Conservation (phyloP, 257 asterid species). For the Solanum etuberosum region DNA sequence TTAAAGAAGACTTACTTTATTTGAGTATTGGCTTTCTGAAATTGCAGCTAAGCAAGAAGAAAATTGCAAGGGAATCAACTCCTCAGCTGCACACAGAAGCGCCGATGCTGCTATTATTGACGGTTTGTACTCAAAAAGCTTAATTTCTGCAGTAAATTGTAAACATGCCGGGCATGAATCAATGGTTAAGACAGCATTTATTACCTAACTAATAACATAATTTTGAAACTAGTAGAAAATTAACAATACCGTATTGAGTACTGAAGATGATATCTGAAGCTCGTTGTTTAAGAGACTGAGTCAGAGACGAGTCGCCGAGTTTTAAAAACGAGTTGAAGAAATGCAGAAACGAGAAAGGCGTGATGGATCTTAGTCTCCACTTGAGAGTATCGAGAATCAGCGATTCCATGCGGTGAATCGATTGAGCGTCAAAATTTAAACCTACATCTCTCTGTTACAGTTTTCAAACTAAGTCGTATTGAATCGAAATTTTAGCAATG, state of each 20-base stretch:
- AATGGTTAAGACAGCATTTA: background rate
- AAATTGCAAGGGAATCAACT: constrained; percentile 18
- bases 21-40: constrained; percentile 19
- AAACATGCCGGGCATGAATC: background rate
- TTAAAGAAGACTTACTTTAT: constrained; percentile 16
- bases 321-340: constrained; percentile 25
- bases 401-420: constrained; percentile 45
- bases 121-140: constrained; percentile 36
- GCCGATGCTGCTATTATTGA: constrained; percentile 51
- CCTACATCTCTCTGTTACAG: constrained; percentile 36
- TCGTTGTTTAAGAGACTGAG: constrained; percentile 19
- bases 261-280: constrained; percentile 34
- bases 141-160: constrained; percentile 15
- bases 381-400: constrained; percentile 31
- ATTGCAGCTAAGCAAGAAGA: constrained; percentile 22
- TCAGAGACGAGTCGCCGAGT: constrained; percentile 14
- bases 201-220: background rate
- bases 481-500: background rate
- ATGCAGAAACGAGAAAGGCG: constrained; percentile 52
- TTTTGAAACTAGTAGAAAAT: background rate
- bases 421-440: constrained; percentile 19
- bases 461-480: background rate
- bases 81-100: constrained; percentile 34
- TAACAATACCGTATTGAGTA: constrained; percentile 27
- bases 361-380: constrained; percentile 54